Evolutionary conservation across 257 asterid genomes (phyloP).

Genomic region (Nicotiana paniculata): DNA sequence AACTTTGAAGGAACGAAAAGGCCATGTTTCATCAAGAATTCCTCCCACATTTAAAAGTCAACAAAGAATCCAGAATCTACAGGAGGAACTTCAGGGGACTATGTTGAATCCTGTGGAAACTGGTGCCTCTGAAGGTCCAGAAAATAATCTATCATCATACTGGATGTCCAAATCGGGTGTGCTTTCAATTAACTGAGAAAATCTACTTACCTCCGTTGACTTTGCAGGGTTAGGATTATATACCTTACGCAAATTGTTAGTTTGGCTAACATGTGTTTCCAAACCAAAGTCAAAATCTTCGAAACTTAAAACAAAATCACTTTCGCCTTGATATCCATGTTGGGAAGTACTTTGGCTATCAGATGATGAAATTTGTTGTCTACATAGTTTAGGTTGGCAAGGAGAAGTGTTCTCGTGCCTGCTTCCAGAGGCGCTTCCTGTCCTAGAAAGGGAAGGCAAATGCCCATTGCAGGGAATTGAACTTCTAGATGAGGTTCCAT

Average conservation of each 20-base stretch:
- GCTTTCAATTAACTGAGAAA: constrained; percentile 26
- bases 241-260: constrained; percentile 20
- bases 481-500: constrained; percentile 15
- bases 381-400: constrained; percentile 1
- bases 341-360: constrained; percentile 21
- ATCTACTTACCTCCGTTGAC: constrained; percentile 11
- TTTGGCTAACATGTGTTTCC: constrained; percentile 23
- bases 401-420: constrained; percentile 14
- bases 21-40: neutral
- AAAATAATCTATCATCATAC: constrained; percentile 34
- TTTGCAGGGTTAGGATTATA: constrained; percentile 3
- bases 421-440: constrained; percentile 11
- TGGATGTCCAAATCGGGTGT: constrained; percentile 15
- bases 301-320: constrained; percentile 9
- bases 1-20: neutral
- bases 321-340: constrained; percentile 24
- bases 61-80: constrained; percentile 29
- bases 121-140: constrained; percentile 17
- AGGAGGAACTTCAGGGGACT: constrained; percentile 39
- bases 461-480: constrained; percentile 21
- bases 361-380: neutral
- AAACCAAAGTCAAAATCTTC: constrained; percentile 18
- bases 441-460: constrained; percentile 16
- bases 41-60: constrained; percentile 19
- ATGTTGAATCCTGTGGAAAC: constrained; percentile 20